A percentile compares a stretch with the other conserved stretches of the same genome.
Conservation (phyloP, 2,329 filamentous ascomycete genomes). For the Tolypocladium capitatum region DNA sequence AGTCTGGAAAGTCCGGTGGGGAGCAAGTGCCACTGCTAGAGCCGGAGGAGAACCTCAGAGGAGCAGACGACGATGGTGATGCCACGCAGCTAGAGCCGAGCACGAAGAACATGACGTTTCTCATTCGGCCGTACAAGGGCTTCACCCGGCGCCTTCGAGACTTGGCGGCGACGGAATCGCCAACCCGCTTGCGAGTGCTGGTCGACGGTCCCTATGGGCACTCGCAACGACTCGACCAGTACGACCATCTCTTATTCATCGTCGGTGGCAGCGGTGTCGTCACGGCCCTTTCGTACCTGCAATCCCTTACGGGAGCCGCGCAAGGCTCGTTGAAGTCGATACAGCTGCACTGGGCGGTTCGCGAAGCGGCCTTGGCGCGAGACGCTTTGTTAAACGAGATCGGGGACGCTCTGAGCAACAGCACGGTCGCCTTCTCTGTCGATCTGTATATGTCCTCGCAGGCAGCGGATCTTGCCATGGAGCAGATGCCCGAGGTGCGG, state of each 20-base stretch:
- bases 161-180: constrained; percentile 8
- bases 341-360: constrained; percentile 29
- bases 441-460: constrained; percentile 22
- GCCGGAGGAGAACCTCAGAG: neutral
- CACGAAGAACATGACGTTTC: constrained; percentile 13
- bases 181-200: constrained; percentile 20
- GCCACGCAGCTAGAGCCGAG: constrained; percentile 9
- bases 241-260: constrained; percentile 27
- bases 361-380: constrained; percentile 23
- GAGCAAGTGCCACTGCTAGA: constrained; percentile 13
- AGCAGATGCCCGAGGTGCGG: constrained; percentile 3
- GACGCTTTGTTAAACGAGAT: constrained; percentile 22
- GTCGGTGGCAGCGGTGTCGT: constrained; percentile 33
- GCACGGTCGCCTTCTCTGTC: constrained; percentile 15
- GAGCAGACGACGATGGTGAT: neutral
- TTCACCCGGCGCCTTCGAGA: constrained; percentile 26
- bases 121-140: constrained; percentile 32
- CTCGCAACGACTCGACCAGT: constrained; percentile 22
- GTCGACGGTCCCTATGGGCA: constrained; percentile 33
- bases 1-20: constrained; percentile 3
- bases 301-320: constrained; percentile 9
- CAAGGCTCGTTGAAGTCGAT: constrained; percentile 10
- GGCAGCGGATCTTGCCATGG: neutral
- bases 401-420: constrained; percentile 7
- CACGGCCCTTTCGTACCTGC: constrained; percentile 25